phyloP scores from a whole-genome alignment of 768 basidiomycete genomes.

The Rickenella mellea region DNA sequence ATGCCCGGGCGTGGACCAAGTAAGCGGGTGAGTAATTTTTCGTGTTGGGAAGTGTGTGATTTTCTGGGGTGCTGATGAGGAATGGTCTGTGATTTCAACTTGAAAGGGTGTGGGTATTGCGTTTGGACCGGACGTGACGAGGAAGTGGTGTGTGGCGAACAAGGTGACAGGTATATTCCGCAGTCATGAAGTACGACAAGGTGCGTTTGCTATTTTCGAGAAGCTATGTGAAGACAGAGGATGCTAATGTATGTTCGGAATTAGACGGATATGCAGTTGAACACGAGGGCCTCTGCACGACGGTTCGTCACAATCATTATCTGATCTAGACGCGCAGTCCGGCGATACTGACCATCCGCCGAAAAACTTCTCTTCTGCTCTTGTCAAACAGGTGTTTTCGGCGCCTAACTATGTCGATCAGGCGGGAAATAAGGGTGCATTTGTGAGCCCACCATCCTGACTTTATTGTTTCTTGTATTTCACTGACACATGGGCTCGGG shows the following conservation, averaged over 20 bases:
- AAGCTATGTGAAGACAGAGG: no score
- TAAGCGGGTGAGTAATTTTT: conserved; percentile 48
- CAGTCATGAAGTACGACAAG: conserved; percentile 94
- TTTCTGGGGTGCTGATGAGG: conserved; percentile 2
- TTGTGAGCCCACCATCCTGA: conserved; percentile 38
- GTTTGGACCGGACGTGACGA: conserved; percentile 93
- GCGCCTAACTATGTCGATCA: conserved; percentile 96
- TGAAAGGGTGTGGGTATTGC: conserved; percentile 85
- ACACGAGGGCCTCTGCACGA: conserved; percentile 90
- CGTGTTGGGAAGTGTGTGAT: no score
- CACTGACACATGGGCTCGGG: conserved; percentile 3
- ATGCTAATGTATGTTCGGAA: conserved; percentile 1
- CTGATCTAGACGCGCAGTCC: no score
- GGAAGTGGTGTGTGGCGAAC: conserved; percentile 81
- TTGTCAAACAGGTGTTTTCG: conserved; percentile 63
- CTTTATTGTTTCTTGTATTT: background rate
- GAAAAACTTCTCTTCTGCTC: conserved; percentile 4
- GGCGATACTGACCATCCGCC: no score
- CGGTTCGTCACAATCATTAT: conserved; percentile 34
- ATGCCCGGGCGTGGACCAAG: conserved; percentile 85
- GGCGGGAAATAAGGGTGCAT: conserved; percentile 86
- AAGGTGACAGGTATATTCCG: conserved; percentile 83
- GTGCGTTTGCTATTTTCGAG: conserved; percentile 20
- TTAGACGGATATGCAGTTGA: conserved; percentile 90
- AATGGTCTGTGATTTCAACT: conserved; percentile 9